Conservation (phyloP, 2,329 filamentous ascomycete species). For the Penicillium psychrosexuale region DNA sequence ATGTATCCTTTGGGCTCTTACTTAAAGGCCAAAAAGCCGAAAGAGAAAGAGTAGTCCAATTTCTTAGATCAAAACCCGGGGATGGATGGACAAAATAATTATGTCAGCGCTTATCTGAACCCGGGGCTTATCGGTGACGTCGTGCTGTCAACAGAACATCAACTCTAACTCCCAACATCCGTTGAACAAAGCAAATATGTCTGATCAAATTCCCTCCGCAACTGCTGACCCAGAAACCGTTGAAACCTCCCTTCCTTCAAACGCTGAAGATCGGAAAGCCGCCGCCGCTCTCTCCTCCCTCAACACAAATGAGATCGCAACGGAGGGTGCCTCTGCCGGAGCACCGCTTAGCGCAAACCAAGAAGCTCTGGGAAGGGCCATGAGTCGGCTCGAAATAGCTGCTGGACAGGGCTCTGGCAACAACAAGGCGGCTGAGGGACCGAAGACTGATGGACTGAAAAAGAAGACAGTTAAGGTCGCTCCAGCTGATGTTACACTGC, state of each 20-base stretch:
- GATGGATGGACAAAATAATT: background rate
- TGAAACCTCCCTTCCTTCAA: conserved; percentile 38
- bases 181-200: conserved; percentile 31
- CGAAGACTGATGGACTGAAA: conserved; percentile 34
- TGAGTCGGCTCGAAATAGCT: conserved; percentile 48
- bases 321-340: conserved; percentile 32
- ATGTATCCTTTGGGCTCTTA: too few species aligned
- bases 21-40: too few species aligned
- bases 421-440: conserved; percentile 22
- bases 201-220: conserved; percentile 44
- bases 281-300: conserved; percentile 50
- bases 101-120: conserved; percentile 1
- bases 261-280: conserved; percentile 51
- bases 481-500: conserved; percentile 45
- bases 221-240: conserved; percentile 34
- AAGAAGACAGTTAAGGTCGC: conserved; percentile 47
- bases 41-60: too few species aligned
- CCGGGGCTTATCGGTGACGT: background rate
- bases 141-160: background rate
- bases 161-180: background rate
- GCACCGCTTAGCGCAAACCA: conserved; percentile 41
- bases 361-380: conserved; percentile 50
- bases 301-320: conserved; percentile 40
- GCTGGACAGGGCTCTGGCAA: conserved; percentile 26
- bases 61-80: too few species aligned